phyloP scores from a whole-genome alignment of 768 basidiomycete species.

The Lactarius vividus region DNA sequence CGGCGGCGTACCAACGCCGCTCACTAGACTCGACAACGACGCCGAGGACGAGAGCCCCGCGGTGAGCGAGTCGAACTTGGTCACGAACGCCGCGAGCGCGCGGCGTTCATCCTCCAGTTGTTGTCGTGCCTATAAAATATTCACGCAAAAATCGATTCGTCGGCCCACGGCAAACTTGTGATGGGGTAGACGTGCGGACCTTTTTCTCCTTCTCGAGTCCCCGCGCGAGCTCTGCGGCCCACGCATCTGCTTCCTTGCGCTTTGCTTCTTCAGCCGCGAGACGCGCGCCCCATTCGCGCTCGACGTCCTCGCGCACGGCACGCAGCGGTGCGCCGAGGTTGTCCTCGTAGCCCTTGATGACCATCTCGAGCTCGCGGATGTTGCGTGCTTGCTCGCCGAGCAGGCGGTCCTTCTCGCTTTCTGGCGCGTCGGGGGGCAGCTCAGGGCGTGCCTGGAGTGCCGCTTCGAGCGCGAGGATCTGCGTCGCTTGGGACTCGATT shows the following conservation, averaged over 20 bases:
- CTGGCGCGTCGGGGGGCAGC: slow-evolving; percentile 60
- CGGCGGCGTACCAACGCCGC: slow-evolving; percentile 26
- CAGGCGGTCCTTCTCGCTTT: slow-evolving; percentile 70
- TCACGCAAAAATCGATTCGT: neutral
- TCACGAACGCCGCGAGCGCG: slow-evolving; percentile 76
- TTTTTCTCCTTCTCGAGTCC: slow-evolving; percentile 80
- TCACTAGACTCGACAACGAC: slow-evolving; percentile 6
- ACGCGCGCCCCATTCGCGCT: slow-evolving; percentile 65
- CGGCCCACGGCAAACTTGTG: neutral
- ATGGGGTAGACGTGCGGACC: slow-evolving; percentile 36
- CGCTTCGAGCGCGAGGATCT: slow-evolving; percentile 81
- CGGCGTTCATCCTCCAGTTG: slow-evolving; percentile 76
- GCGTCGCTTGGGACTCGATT: slow-evolving; percentile 75
- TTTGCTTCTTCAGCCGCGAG: slow-evolving; percentile 56
- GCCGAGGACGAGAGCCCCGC: slow-evolving; percentile 33
- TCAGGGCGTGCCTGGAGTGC: slow-evolving; percentile 70
- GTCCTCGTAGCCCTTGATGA: slow-evolving; percentile 67
- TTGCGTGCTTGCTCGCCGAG: slow-evolving; percentile 71
- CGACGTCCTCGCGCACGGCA: slow-evolving; percentile 67
- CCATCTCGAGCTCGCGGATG: slow-evolving; percentile 75
- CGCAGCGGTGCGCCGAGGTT: slow-evolving; percentile 67
- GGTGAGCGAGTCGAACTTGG: slow-evolving; percentile 75
- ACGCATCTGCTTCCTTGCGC: slow-evolving; percentile 67
- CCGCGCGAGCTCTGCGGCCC: slow-evolving; percentile 71
- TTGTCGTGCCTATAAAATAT: slow-evolving; percentile 43